Evolutionary conservation across 805 yeast genomes (phyloP).

Genomic region (Myxozyma lipomycoides): DNA sequence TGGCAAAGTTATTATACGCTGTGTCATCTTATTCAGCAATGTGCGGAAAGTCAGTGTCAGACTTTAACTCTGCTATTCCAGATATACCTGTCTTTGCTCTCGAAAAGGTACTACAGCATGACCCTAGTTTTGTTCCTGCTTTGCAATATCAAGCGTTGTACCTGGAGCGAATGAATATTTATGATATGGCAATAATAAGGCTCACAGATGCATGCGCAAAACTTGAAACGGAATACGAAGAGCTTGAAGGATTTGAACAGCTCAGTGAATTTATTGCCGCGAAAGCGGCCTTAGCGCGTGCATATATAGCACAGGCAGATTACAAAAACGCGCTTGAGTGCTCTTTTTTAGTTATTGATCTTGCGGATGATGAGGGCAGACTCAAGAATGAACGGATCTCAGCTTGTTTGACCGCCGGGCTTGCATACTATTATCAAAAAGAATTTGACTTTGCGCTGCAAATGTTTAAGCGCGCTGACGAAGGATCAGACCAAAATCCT

Average conservation of each 20-base stretch:
- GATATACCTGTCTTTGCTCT: slow-evolving; percentile 23
- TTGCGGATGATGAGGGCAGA: slow-evolving; percentile 27
- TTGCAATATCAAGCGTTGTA: slow-evolving; percentile 34
- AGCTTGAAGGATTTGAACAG: slow-evolving; percentile 46
- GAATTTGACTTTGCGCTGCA: slow-evolving; percentile 63
- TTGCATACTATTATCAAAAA: slow-evolving; percentile 59
- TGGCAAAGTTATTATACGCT: slow-evolving; percentile 72
- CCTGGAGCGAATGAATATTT: slow-evolving; percentile 68
- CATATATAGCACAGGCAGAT: slow-evolving; percentile 56
- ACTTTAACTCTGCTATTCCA: not conserved
- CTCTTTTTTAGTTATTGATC: slow-evolving; percentile 48
- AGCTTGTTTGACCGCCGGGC: slow-evolving; percentile 64
- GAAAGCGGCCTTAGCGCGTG: slow-evolving; percentile 68
- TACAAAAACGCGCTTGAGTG: slow-evolving; percentile 56
- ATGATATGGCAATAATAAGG: slow-evolving; percentile 48
- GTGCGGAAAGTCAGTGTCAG: slow-evolving; percentile 41
- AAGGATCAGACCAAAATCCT: slow-evolving; percentile 52
- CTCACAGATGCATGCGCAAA: slow-evolving; percentile 47
- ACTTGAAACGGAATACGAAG: slow-evolving; percentile 56
- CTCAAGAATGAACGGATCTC: slow-evolving; percentile 42
- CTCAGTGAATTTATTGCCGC: slow-evolving; percentile 53
- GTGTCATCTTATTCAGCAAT: slow-evolving; percentile 42
- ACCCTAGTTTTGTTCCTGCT: slow-evolving; percentile 34
- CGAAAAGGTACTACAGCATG: slow-evolving; percentile 52
- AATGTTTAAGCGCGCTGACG: slow-evolving; percentile 62